These are phyloP conservation scores for Nadsonia commutata DNA, from an alignment of 1,139 yeast species.

Conservation along the genomic window DNA sequence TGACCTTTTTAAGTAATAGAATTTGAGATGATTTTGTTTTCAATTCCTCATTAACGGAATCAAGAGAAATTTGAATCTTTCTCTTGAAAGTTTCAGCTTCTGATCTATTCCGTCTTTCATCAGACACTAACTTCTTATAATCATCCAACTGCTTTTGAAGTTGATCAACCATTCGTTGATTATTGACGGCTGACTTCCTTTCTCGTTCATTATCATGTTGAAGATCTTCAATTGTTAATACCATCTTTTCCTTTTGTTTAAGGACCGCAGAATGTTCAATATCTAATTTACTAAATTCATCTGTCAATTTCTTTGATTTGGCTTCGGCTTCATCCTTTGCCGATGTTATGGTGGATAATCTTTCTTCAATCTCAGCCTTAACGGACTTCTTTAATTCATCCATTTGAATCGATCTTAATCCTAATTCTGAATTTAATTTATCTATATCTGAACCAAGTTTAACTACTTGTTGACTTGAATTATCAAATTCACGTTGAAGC, in stretches of 20 bases:
- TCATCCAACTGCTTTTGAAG: slow-evolving; percentile 15
- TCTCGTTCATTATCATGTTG: slow-evolving; percentile 18
- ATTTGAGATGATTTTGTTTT: slow-evolving; percentile 17
- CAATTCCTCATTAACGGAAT: slow-evolving; percentile 15
- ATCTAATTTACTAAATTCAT: slow-evolving; percentile 16
- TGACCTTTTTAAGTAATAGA: slow-evolving; percentile 16
- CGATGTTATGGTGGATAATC: slow-evolving; percentile 24
- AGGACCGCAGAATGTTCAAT: slow-evolving; percentile 13
- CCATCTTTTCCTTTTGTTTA: slow-evolving; percentile 43
- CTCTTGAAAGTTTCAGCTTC: slow-evolving; percentile 18
- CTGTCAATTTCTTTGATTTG: slow-evolving; percentile 23
- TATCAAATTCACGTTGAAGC: slow-evolving; percentile 14
- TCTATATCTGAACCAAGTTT: slow-evolving; percentile 16
- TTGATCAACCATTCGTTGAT: slow-evolving; percentile 13
- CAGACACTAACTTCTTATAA: slow-evolving; percentile 13
- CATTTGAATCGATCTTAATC: slow-evolving; percentile 19
- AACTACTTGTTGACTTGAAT: slow-evolving; percentile 12
- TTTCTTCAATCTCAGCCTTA: slow-evolving; percentile 30
- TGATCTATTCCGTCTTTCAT: slow-evolving; percentile 17
- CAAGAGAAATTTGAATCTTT: slow-evolving; percentile 16
- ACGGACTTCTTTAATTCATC: slow-evolving; percentile 22
- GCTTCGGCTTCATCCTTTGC: slow-evolving; percentile 26
- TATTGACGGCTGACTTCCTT: slow-evolving; percentile 15
- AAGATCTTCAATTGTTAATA: slow-evolving; percentile 66
- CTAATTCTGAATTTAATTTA: slow-evolving; percentile 14